These are phyloP conservation scores for Kalmusia sp. DNA, from an alignment of 2,329 filamentous ascomycete species.

Conservation along the genomic window DNA sequence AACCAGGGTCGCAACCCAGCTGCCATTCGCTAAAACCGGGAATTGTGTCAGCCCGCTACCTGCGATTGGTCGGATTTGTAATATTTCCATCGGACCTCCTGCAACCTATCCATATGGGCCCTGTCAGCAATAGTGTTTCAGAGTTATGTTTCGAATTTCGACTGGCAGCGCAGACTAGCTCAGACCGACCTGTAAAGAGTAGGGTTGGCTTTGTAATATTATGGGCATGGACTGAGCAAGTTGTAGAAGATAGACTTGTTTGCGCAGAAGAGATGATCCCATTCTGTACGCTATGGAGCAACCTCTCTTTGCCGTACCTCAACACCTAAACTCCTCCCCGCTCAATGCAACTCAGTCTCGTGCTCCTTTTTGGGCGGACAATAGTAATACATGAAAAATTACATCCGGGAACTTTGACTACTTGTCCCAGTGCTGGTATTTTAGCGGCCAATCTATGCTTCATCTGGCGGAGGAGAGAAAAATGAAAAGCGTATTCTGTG, in stretches of 20 bases:
- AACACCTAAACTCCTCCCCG: conserved; percentile 34
- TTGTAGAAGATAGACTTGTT: too few relatives aligned
- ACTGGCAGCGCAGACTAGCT: too few relatives aligned
- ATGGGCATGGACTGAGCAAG: too few relatives aligned
- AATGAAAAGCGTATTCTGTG: conserved; percentile 49
- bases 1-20: background rate
- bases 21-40: background rate
- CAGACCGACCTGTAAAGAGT: too few relatives aligned
- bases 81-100: background rate
- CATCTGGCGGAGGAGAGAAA: conserved; percentile 48
- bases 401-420: conserved; percentile 28
- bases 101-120: too few relatives aligned
- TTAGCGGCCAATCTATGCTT: conserved; percentile 28
- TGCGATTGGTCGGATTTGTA: background rate
- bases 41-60: background rate
- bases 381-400: conserved; percentile 46
- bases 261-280: conserved; percentile 10
- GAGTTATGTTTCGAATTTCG: too few relatives aligned
- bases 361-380: conserved; percentile 26
- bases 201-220: too few relatives aligned
- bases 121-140: too few relatives aligned
- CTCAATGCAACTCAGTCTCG: conserved; percentile 39
- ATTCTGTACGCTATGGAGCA: conserved; percentile 17
- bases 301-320: conserved; percentile 13
- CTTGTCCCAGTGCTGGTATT: conserved; percentile 22